Percentiles rank a stretch among this genome's conserved stretches.
Evolutionary conservation across 768 basidiomycete species (phyloP).

Genomic region (Phylloporus sp.): DNA sequence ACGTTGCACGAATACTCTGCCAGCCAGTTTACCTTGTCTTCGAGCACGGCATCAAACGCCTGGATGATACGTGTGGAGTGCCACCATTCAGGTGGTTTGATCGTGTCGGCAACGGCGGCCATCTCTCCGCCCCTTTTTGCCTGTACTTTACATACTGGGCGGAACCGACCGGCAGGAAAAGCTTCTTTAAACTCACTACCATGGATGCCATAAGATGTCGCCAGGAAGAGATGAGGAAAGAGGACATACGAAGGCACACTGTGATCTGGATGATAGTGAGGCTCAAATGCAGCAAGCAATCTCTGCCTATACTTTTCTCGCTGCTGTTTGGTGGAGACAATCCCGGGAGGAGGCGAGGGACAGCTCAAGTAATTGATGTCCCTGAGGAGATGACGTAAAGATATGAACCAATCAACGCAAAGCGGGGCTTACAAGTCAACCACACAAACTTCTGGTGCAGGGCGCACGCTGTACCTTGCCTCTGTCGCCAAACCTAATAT

Average conservation of each 20-base stretch:
- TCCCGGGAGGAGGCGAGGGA: conserved; percentile 69
- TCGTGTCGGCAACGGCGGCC: conserved; percentile 81
- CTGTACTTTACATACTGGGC: conserved; percentile 88
- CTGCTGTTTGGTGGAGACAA: conserved; percentile 73
- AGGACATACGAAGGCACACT: conserved; percentile 60
- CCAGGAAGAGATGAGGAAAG: background rate
- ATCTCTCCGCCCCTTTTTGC: conserved; percentile 78
- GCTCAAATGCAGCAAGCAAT: conserved; percentile 74
- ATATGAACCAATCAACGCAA: background rate
- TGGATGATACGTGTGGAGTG: conserved; percentile 86
- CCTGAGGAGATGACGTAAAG: conserved; percentile 34
- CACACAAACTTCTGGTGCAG: conserved; percentile 78
- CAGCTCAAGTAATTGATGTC: conserved; percentile 86
- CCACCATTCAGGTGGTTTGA: conserved; percentile 94
- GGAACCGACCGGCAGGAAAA: conserved; percentile 88
- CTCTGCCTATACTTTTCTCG: conserved; percentile 76
- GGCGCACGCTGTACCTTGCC: conserved; percentile 71
- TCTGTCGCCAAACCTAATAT: conserved; percentile 89
- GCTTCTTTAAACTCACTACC: conserved; percentile 89
- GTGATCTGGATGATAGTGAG: conserved; percentile 88
- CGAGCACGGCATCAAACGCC: conserved; percentile 83
- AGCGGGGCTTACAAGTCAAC: conserved; percentile 68
- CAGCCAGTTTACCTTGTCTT: conserved; percentile 60
- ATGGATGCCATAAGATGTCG: conserved; percentile 2
- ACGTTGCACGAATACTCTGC: background rate